Base-by-base conservation (phyloP, 371 early-diverging fungal genomes). In the Mucor saturninus region DNA sequence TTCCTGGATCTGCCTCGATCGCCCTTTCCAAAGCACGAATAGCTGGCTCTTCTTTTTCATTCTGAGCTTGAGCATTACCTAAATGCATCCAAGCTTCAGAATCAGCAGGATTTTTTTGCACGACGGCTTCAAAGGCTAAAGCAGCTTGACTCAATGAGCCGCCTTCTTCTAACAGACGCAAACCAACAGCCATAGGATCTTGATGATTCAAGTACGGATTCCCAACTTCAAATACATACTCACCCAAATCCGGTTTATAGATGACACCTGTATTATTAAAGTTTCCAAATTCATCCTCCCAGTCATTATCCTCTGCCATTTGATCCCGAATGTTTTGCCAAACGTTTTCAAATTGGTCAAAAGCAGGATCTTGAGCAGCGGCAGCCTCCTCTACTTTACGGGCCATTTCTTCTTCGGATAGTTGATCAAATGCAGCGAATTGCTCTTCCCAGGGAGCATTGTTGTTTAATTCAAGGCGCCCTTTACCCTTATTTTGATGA, bases 11-110 rank as follows among this genome's bases (percentile, higher is more conserved):
- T 7, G 82, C 68, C 38, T 83, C 79, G 26, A 91, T 83, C 9
- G 91, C 87, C 52, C 79, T 83, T 52, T 86, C 89, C 51, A 95
- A 71, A 2, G 95, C 93, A 28, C 89, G 85, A 52, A 95, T 92
- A 4, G 95, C 94, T 9, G 90, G 89, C 21, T 83, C 86, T 61
- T 95, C 95, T 70, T 92, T 92, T 74, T 95, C 95, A 64, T 93
- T 93, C 61, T 95, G 94, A 35, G 91, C 92, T 58, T 95, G 95
- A 6, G 80, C 81, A 50, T 86, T 86, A 37, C 95, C 95, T 0
- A 95, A 81, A 63, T 87, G 77, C 75, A 83, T 84, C 95, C 95
- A 95, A 0, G 91, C 90, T 30, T 77, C 79, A 3, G 92, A 87
- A 65, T 92, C 84, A 48, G 56, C 46, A 2, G 89, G 89, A 38